Conservation (phyloP, 495 filamentous ascomycete species). For the Hyaloscypha finlandica region DNA sequence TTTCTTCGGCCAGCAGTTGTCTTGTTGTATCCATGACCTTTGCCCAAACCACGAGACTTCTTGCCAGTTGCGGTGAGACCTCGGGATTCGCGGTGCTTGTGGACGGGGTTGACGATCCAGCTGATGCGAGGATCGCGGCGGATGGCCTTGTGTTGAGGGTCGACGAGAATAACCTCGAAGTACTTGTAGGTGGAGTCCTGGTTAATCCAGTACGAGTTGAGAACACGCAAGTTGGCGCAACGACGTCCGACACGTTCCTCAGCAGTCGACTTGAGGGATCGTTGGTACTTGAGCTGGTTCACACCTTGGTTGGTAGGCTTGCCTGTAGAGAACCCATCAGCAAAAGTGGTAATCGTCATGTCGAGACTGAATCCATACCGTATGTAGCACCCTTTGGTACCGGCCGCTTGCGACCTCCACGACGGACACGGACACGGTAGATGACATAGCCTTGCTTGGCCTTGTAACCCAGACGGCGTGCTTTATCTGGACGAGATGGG, state of each 20-base stretch:
- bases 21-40: conserved; percentile 98
- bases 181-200: conserved; percentile 99
- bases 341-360: neutral
- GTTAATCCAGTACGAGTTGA: conserved; percentile 99
- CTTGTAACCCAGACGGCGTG: conserved; percentile 99
- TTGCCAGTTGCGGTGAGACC: conserved; percentile 98
- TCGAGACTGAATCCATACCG: conserved; percentile 56
- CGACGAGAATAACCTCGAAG: conserved; percentile 99
- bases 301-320: conserved; percentile 99
- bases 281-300: conserved; percentile 99
- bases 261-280: conserved; percentile 92
- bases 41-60: conserved; percentile 98
- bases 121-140: conserved; percentile 98
- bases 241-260: conserved; percentile 99
- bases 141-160: conserved; percentile 99
- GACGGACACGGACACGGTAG: conserved; percentile 97
- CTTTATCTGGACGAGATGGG: conserved; percentile 98
- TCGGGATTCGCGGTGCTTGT: conserved; percentile 99
- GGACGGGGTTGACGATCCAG: conserved; percentile 99
- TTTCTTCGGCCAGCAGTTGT: conserved; percentile 91
- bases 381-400: conserved; percentile 98
- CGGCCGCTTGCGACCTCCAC: conserved; percentile 96
- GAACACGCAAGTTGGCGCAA: conserved; percentile 96
- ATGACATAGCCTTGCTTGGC: conserved; percentile 99
- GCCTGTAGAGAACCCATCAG: conserved; percentile 53